phyloP scores from a whole-genome alignment of 139 green algal species.

The Tetratostichococcus sp. region DNA sequence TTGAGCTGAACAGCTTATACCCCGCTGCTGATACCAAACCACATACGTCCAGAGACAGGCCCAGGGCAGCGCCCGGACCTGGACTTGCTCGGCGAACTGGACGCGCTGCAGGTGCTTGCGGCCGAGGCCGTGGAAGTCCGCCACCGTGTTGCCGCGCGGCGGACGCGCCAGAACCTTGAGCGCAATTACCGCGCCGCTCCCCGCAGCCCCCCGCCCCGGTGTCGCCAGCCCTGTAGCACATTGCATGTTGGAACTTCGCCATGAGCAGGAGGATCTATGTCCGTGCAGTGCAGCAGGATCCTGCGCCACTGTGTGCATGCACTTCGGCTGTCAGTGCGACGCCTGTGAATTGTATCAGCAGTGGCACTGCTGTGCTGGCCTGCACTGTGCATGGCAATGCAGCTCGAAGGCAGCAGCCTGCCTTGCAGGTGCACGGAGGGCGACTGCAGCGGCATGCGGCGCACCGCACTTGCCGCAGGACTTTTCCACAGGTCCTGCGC shows the following conservation, averaged over 20 bases:
- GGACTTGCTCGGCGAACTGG: slow-evolving; percentile 36
- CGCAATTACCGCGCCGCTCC: neutral
- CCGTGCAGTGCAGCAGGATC: no score
- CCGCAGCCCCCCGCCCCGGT: neutral
- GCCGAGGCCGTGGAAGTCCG: slow-evolving; percentile 21
- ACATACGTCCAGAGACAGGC: no score
- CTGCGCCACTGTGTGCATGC: no score
- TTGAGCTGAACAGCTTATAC: neutral
- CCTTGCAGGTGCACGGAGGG: no score
- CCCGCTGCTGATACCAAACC: no score
- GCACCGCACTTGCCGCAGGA: neutral
- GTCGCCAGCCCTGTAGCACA: neutral
- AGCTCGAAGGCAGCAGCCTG: no score
- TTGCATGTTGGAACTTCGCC: neutral
- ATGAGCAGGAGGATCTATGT: no score
- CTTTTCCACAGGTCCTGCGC: neutral
- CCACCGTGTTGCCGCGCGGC: slow-evolving; percentile 26
- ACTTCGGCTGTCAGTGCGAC: no score
- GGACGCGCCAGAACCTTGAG: slow-evolving; percentile 33
- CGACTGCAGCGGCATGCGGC: neutral
- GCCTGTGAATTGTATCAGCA: no score
- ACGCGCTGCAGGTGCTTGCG: slow-evolving; percentile 8
- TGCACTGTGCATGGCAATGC: no score
- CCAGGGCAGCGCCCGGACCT: neutral
- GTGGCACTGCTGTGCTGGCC: no score